Conservation (phyloP, 1,139 yeast genomes). For the Hyphopichia wangnamkhiaoensis region DNA sequence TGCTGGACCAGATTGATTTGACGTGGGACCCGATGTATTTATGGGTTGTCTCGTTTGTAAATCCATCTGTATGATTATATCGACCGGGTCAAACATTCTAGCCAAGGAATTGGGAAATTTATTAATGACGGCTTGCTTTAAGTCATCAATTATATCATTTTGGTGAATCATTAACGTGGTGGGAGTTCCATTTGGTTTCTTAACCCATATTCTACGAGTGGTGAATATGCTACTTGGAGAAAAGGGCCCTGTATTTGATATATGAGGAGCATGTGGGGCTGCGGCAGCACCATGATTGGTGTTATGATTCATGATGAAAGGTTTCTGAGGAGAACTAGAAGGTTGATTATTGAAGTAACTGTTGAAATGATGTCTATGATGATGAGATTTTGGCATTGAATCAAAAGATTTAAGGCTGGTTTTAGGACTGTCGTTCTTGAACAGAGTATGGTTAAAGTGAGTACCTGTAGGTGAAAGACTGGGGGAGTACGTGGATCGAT, state of each 20-base stretch:
- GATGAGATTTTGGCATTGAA: slow-evolving; percentile 1
- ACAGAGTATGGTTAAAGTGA: background rate
- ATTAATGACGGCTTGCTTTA: slow-evolving; percentile 57
- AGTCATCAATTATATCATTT: slow-evolving; percentile 68
- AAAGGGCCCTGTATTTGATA: slow-evolving; percentile 6
- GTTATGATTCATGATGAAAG: background rate
- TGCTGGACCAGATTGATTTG: background rate
- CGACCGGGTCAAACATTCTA: slow-evolving; percentile 67
- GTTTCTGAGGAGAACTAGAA: slow-evolving; percentile 4
- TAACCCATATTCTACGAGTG: slow-evolving; percentile 63
- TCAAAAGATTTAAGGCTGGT: background rate
- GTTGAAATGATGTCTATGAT: background rate
- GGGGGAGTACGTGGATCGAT: background rate
- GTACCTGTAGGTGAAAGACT: background rate
- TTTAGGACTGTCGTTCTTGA: background rate
- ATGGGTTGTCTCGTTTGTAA: slow-evolving; percentile 14
- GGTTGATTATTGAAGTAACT: background rate
- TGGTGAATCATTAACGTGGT: slow-evolving; percentile 63
- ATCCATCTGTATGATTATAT: slow-evolving; percentile 48
- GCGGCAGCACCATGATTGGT: background rate
- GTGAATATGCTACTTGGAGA: slow-evolving; percentile 11
- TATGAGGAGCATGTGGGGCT: background rate
- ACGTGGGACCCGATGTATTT: slow-evolving; percentile 3
- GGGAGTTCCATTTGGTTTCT: slow-evolving; percentile 56
- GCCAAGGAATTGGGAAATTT: slow-evolving; percentile 75